Evolutionary conservation across 1,284 basidiomycete species (phyloP).

Genomic region (Cystobasidium slooffiae): DNA sequence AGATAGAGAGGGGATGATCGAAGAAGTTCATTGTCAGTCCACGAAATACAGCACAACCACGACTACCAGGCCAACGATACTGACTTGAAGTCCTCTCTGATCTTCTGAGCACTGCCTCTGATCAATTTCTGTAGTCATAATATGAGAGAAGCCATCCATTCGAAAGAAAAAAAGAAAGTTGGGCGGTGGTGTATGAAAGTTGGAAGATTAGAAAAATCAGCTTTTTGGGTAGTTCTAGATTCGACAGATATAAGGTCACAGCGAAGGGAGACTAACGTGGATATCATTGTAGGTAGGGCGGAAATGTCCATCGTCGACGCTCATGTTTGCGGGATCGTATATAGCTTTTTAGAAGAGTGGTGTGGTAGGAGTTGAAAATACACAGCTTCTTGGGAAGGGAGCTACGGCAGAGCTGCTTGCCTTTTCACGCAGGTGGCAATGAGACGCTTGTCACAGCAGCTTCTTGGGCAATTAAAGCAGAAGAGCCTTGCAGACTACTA

Average conservation of each 20-base stretch:
- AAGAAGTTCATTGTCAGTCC: not conserved
- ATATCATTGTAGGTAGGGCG: constrained; percentile 81
- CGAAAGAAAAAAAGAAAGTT: not conserved
- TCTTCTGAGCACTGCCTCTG: constrained; percentile 65
- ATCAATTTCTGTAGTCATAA: constrained; percentile 63
- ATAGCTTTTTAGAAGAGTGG: constrained; percentile 21
- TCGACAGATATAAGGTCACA: constrained; percentile 54
- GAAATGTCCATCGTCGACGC: constrained; percentile 65
- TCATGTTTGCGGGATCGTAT: constrained; percentile 52
- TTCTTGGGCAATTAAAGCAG: too few relatives aligned
- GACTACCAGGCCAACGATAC: constrained; percentile 54
- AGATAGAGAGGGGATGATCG: not conserved
- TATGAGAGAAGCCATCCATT: not conserved
- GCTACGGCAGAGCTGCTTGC: not conserved
- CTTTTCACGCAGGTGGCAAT: too few relatives aligned
- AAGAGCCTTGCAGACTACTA: too few relatives aligned
- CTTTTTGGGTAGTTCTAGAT: too few relatives aligned
- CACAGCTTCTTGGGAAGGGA: not conserved
- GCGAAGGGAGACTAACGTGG: constrained; percentile 58
- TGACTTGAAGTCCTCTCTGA: constrained; percentile 72
- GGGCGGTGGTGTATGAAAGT: not conserved
- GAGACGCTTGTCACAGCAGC: too few relatives aligned
- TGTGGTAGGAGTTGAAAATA: not conserved
- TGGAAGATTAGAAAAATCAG: not conserved
- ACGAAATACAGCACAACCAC: too few relatives aligned